Conservation (phyloP, 2,329 filamentous ascomycete species). For the Aspergillus pseudonomiae region DNA sequence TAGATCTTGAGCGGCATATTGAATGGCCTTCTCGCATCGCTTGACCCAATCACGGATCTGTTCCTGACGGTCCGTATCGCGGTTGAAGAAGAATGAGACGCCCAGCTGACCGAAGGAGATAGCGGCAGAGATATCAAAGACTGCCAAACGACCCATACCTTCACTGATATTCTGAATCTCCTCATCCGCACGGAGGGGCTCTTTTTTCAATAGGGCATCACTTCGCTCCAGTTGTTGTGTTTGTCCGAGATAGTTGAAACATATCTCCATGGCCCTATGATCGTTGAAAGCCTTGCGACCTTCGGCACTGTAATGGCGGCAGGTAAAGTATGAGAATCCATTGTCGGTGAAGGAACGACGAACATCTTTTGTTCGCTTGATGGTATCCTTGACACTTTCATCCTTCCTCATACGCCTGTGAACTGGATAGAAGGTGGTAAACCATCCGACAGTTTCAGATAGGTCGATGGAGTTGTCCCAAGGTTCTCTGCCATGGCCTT, state of each 20-base stretch:
- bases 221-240: constrained; percentile 14
- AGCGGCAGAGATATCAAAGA: constrained; percentile 4
- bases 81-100: constrained; percentile 1
- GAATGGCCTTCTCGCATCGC: background rate
- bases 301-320: constrained; percentile 2
- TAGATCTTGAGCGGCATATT: background rate
- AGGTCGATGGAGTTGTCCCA: constrained; percentile 19
- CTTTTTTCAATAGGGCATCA: constrained; percentile 3
- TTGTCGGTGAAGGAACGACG: constrained; percentile 4
- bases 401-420: background rate
- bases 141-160: constrained; percentile 1
- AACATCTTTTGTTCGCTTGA: constrained; percentile 11
- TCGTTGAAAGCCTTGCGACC: background rate
- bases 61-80: background rate
- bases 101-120: background rate
- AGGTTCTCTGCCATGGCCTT: constrained; percentile 29
- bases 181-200: background rate
- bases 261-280: constrained; percentile 8
- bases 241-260: constrained; percentile 17
- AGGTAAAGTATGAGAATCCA: constrained; percentile 10
- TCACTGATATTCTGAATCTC: background rate
- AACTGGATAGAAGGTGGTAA: constrained; percentile 19
- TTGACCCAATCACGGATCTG: background rate
- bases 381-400: background rate
- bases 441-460: constrained; percentile 28